Conservation (phyloP, 768 basidiomycete genomes). For the Russula brevipes region DNA sequence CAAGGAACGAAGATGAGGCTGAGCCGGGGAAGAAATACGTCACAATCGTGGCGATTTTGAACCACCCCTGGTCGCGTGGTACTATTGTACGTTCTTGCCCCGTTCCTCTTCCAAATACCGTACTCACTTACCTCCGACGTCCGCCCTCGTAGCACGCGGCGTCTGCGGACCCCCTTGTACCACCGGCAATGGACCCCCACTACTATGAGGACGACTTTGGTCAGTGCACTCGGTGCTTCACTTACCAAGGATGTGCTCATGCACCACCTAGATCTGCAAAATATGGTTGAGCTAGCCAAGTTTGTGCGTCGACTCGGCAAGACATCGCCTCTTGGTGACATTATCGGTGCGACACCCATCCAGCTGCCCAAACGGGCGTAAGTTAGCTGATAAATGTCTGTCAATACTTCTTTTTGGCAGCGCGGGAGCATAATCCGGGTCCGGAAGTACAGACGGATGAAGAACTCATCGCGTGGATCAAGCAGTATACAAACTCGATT, state of each 20-base stretch:
- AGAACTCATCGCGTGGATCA: constrained; percentile 25
- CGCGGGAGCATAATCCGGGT: constrained; percentile 32
- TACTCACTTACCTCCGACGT: too few relatives aligned
- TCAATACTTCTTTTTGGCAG: constrained; percentile 16
- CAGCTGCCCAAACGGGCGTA: background rate
- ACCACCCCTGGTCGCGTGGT: constrained; percentile 46
- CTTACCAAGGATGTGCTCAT: background rate
- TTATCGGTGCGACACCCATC: constrained; percentile 22
- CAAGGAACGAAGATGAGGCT: constrained; percentile 30
- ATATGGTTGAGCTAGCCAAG: constrained; percentile 31
- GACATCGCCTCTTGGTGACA: constrained; percentile 28
- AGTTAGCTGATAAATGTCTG: background rate
- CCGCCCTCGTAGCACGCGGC: constrained; percentile 29
- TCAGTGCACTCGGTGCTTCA: background rate
- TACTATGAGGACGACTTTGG: constrained; percentile 34
- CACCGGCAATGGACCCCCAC: constrained; percentile 33
- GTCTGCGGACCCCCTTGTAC: constrained; percentile 30
- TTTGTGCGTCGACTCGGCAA: constrained; percentile 28
- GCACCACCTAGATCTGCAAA: constrained; percentile 28
- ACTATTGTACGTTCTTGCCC: constrained; percentile 38
- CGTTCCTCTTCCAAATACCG: too few relatives aligned
- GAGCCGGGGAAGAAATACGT: constrained; percentile 41
- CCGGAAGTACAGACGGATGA: constrained; percentile 30
- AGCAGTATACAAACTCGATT: constrained; percentile 1
- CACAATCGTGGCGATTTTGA: constrained; percentile 35